Base-by-base conservation (phyloP, 106 monocot species). In the Dendrobium chrysotoxum region DNA sequence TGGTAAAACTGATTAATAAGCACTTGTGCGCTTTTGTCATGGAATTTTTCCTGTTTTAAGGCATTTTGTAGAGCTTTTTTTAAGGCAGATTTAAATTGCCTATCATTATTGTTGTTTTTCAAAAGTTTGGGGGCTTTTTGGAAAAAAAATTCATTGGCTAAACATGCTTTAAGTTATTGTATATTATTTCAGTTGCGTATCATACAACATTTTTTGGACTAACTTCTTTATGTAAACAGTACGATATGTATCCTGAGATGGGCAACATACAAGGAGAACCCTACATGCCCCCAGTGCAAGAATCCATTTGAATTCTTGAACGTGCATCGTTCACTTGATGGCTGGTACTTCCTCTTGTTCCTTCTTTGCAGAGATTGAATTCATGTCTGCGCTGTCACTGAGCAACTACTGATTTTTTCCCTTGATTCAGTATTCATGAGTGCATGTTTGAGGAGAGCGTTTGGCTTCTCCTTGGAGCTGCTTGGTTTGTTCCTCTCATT, bases 391-490 rank as follows among this genome's bases (percentile, higher is more conserved):
- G 28, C 25, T 75, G 17, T 16, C 54, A 40, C 16, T 79, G 7
- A 47, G 20, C 70, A 50, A 13, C 15, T 50, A 13, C 6, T n/a
- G 23, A 23, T n/a, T 5, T n/a, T 5, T 10, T 54, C 47, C 50
- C 13, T 30, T 78, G n/a, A 47, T 86, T 76, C 92, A 98, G 98
- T 50, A 89, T 98, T 35, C 91, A 89, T 41, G 98, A 98, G 72
- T 95, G 82, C 82, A 82, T 95, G 92, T 91, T 91, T 64, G 98
- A 92, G 81, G 98, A 98, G 77, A 98, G 98, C 76, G 91, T 98
- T 5, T 95, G 90, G 79, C 95, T 95, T 28, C 91, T 95, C 66
- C 81, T 95, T 2, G 78, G 92, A 81, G 91, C 98, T 44, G n/a
- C 84, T 39, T 98, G 98, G 98, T 98, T 95, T 80, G 87, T 91